Conservation (phyloP, 768 basidiomycete genomes). For the Coprinopsis sp. region DNA sequence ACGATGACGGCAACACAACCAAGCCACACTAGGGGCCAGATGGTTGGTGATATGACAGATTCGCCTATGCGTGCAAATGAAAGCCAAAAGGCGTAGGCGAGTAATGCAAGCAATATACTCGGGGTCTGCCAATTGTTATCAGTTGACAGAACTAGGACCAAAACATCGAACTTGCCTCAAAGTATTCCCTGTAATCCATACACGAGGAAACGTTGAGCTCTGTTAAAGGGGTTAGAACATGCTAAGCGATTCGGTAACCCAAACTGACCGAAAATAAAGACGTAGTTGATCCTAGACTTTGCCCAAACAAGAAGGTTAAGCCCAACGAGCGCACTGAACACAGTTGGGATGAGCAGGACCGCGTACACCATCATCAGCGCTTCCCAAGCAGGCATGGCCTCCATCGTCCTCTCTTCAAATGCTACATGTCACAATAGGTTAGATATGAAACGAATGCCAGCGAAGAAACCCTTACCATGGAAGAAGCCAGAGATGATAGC, state of each 20-base stretch:
- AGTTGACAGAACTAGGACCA: too few species aligned
- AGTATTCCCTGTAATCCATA: slow-evolving; percentile 75
- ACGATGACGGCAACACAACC: slow-evolving; percentile 52
- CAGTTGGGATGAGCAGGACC: slow-evolving; percentile 62
- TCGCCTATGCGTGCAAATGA: slow-evolving; percentile 66
- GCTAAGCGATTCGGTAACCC: slow-evolving; percentile 11
- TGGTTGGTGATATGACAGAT: slow-evolving; percentile 52
- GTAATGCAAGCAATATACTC: slow-evolving; percentile 65
- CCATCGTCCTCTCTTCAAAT: slow-evolving; percentile 47
- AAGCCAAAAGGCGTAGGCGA: slow-evolving; percentile 81
- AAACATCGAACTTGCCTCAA: slow-evolving; percentile 36
- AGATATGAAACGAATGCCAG: neutral
- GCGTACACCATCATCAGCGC: slow-evolving; percentile 77
- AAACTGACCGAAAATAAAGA: slow-evolving; percentile 79
- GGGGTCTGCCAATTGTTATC: slow-evolving; percentile 80
- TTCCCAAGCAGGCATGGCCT: slow-evolving; percentile 61
- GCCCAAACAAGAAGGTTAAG: slow-evolving; percentile 82
- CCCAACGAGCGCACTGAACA: slow-evolving; percentile 76
- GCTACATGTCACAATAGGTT: slow-evolving; percentile 32
- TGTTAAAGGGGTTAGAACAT: slow-evolving; percentile 18
- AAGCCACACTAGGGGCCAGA: slow-evolving; percentile 85
- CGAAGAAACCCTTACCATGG: slow-evolving; percentile 38
- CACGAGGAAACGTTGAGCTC: slow-evolving; percentile 68
- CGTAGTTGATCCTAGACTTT: slow-evolving; percentile 77
- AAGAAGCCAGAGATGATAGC: slow-evolving; percentile 61